These are phyloP conservation scores for Rubus idaeus DNA, from an alignment of 306 rosid species.

Conservation along the genomic window DNA sequence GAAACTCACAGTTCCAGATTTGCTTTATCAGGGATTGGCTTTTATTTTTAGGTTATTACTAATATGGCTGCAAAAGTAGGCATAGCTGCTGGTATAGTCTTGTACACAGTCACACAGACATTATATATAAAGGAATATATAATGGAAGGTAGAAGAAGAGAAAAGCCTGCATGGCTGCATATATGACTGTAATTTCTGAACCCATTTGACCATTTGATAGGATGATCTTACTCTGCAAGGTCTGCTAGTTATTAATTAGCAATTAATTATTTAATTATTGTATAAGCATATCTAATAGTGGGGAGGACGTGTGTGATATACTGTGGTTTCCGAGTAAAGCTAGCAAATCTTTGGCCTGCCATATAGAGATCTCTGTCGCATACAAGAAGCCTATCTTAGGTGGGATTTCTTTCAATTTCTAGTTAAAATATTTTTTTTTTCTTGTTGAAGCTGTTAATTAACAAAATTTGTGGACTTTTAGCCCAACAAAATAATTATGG, in stretches of 20 bases:
- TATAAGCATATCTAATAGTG: background rate
- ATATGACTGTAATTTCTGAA: no score
- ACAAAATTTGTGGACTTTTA: no score
- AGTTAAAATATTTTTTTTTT: background rate
- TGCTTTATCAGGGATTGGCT: background rate
- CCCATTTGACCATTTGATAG: no score
- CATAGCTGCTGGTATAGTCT: no score
- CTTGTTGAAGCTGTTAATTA: no score
- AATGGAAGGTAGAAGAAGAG: no score
- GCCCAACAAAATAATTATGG: no score
- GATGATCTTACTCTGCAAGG: background rate
- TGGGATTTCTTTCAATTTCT: background rate
- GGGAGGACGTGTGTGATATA: constrained; percentile 7
- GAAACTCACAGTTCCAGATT: constrained; percentile 16
- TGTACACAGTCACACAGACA: no score
- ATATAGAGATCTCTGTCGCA: constrained; percentile 28
- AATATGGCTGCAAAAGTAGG: no score
- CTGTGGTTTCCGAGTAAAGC: constrained; percentile 26
- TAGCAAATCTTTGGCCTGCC: constrained; percentile 60
- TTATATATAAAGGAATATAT: no score
- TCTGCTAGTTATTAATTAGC: background rate
- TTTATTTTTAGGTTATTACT: no score
- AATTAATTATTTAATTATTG: background rate
- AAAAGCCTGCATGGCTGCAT: no score
- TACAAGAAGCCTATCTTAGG: background rate